Evolutionary conservation across 305 asterid genomes (phyloP).

Genomic region (Fraxinus velutina): DNA sequence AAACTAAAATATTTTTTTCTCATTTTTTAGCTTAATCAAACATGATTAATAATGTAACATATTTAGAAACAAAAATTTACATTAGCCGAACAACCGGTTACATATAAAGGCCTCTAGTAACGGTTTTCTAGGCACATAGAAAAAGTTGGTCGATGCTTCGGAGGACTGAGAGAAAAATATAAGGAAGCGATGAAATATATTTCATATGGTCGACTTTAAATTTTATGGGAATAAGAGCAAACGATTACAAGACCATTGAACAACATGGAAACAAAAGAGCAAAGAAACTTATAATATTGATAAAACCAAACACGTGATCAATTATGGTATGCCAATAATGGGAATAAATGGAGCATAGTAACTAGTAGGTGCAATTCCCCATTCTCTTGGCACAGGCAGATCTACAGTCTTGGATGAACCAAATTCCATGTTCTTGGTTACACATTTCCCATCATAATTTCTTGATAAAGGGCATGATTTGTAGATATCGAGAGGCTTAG

Average conservation of each 20-base stretch:
- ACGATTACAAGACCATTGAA: neutral
- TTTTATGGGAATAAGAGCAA: neutral
- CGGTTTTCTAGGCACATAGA: neutral
- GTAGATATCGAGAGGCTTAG: slow-evolving; percentile 59
- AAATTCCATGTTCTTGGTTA: slow-evolving; percentile 33
- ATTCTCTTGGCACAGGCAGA: slow-evolving; percentile 73
- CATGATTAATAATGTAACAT: neutral
- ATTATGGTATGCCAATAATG: slow-evolving; percentile 82
- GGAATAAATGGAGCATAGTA: slow-evolving; percentile 72
- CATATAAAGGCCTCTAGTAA: neutral
- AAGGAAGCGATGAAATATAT: no score
- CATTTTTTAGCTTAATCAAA: neutral
- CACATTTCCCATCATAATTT: slow-evolving; percentile 35
- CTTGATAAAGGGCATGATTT: slow-evolving; percentile 42
- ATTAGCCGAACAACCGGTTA: no score
- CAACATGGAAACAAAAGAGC: neutral
- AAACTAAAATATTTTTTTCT: neutral
- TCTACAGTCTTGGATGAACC: slow-evolving; percentile 77
- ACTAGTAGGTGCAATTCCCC: slow-evolving; percentile 81
- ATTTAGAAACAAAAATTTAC: neutral
- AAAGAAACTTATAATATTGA: neutral
- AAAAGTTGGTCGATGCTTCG: neutral
- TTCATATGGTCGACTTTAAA: neutral
- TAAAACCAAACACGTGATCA: neutral
- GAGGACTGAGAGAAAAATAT: neutral